These are phyloP conservation scores for Lichtheimia ramosa DNA, from an alignment of 371 early-diverging fungal species.

Conservation along the genomic window DNA sequence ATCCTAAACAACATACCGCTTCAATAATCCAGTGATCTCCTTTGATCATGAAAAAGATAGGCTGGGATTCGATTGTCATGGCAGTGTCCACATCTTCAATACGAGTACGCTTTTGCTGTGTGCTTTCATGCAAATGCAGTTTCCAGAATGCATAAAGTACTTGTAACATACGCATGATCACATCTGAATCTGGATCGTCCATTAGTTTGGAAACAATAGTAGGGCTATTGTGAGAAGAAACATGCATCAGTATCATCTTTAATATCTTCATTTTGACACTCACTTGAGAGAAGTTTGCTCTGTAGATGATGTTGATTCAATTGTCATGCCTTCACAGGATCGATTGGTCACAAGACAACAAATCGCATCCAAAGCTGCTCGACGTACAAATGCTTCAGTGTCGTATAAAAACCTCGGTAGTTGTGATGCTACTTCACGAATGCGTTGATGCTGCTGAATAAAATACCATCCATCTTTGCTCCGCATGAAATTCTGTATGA, in stretches of 20 bases:
- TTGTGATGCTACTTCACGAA: slow-evolving; percentile 20
- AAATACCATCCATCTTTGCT: slow-evolving; percentile 36
- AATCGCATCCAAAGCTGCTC: slow-evolving; percentile 59
- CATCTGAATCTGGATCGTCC: slow-evolving; percentile 61
- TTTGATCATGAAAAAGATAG: slow-evolving; percentile 46
- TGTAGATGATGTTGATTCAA: slow-evolving; percentile 14
- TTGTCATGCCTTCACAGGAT: slow-evolving; percentile 37
- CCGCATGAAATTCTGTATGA: slow-evolving; percentile 29
- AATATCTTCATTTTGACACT: neutral
- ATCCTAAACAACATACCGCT: slow-evolving; percentile 28
- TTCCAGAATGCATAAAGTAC: slow-evolving; percentile 53
- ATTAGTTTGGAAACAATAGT: slow-evolving; percentile 41
- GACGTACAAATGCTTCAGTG: slow-evolving; percentile 60
- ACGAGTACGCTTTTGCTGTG: slow-evolving; percentile 28
- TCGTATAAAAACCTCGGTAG: slow-evolving; percentile 56
- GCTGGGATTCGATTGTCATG: slow-evolving; percentile 13
- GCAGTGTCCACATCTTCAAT: slow-evolving; percentile 3
- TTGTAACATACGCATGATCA: slow-evolving; percentile 48
- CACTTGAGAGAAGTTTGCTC: slow-evolving; percentile 31
- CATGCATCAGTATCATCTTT: neutral
- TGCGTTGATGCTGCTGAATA: slow-evolving; percentile 32
- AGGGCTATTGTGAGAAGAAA: slow-evolving; percentile 25
- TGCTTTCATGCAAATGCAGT: slow-evolving; percentile 35
- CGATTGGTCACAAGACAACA: slow-evolving; percentile 50
- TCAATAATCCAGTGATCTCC: slow-evolving; percentile 52